A percentile compares a stretch with the other conserved stretches of the same genome.
phyloP scores from a whole-genome alignment of 306 rosid genomes.

The Styphnolobium japonicum region DNA sequence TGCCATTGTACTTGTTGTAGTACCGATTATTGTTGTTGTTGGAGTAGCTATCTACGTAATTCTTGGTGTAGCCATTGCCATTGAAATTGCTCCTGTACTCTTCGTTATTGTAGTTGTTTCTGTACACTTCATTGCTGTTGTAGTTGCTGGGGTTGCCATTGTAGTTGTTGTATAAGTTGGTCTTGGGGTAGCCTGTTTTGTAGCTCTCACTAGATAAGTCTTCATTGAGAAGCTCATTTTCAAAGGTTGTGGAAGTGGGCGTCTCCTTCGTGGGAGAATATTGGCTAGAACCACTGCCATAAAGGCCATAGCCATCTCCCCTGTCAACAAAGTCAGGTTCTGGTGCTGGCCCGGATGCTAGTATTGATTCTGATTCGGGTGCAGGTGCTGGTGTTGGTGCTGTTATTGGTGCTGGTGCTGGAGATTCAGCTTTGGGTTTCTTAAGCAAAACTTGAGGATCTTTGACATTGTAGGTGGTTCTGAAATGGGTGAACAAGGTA shows the following conservation, averaged over 20 bases:
- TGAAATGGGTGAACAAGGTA: constrained; percentile 44
- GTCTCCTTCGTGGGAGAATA: constrained; percentile 30
- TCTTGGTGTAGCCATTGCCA: background rate
- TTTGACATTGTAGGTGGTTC: constrained; percentile 11
- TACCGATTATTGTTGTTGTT: background rate
- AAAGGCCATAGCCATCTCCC: constrained; percentile 57
- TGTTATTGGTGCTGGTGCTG: constrained; percentile 16
- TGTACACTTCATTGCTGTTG: background rate
- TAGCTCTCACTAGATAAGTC: constrained; percentile 30
- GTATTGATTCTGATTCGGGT: constrained; percentile 6
- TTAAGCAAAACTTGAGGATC: constrained; percentile 1
- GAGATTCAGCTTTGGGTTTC: constrained; percentile 13
- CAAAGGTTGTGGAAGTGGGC: constrained; percentile 37
- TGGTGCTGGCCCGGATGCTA: constrained; percentile 31
- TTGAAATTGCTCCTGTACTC: background rate
- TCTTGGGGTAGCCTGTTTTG: constrained; percentile 26
- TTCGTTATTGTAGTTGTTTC: background rate
- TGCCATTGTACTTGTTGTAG: constrained; percentile 16
- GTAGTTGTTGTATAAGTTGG: constrained; percentile 30
- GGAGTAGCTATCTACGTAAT: background rate
- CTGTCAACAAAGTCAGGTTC: constrained; percentile 37
- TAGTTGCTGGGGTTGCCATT: background rate
- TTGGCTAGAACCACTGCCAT: constrained; percentile 32
- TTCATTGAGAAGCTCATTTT: constrained; percentile 37
- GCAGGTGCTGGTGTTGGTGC: background rate